These are phyloP conservation scores for Microdochium nivale DNA, from an alignment of 2,329 filamentous ascomycete species.

Conservation along the genomic window DNA sequence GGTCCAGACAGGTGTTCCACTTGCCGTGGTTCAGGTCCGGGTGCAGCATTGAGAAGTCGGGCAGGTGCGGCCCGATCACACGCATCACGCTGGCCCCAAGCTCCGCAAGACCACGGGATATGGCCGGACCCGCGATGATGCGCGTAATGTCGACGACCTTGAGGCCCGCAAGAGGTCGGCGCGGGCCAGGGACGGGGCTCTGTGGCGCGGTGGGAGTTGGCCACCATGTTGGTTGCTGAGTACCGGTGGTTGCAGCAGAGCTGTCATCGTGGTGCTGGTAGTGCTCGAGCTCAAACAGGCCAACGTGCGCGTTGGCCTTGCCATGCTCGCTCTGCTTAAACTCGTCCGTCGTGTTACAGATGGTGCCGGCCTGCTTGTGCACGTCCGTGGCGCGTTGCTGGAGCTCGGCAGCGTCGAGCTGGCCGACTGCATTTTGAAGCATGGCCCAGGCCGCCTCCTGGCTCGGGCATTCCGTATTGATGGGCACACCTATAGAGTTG, in stretches of 20 bases:
- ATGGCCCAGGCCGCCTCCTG: constrained; percentile 3
- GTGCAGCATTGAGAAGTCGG: constrained; percentile 30
- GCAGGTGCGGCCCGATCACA: constrained; percentile 27
- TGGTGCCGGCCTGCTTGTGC: constrained; percentile 15
- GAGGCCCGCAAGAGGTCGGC: constrained; percentile 34
- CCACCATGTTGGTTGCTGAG: no score
- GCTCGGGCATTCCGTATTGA: not conserved
- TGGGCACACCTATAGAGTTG: no score
- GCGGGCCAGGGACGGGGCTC: constrained; percentile 16
- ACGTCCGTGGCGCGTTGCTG: constrained; percentile 11
- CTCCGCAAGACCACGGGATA: constrained; percentile 31
- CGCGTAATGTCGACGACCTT: constrained; percentile 38
- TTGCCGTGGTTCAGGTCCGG: constrained; percentile 42
- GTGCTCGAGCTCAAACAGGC: constrained; percentile 14
- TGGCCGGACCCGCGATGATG: constrained; percentile 37
- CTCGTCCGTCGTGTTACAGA: constrained; percentile 15
- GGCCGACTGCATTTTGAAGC: constrained; percentile 3
- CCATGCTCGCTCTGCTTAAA: constrained; percentile 18
- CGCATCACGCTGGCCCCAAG: constrained; percentile 37
- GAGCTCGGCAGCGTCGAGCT: constrained; percentile 8
- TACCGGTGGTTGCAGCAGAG: no score
- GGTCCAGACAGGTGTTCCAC: constrained; percentile 33
- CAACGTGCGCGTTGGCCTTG: constrained; percentile 8
- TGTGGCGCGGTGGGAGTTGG: constrained; percentile 13
- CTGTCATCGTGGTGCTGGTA: constrained; percentile 1